Evolutionary conservation across 192 early-diverging fungal genomes (phyloP).

Genomic region (Entomortierella chlamydospora): DNA sequence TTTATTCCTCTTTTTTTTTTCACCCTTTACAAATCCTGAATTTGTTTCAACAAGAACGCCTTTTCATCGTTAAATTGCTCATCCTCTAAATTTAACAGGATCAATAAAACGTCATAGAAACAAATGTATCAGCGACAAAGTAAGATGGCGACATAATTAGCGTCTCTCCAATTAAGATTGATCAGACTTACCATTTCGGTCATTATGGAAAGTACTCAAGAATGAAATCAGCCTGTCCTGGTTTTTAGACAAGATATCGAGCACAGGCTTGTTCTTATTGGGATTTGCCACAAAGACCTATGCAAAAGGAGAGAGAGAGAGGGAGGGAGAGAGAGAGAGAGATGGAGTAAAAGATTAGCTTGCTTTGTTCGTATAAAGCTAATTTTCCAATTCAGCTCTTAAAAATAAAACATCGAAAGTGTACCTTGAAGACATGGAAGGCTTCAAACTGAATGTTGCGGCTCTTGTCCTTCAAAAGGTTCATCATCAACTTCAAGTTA

Average conservation of each 20-base stretch:
- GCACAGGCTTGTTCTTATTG: slow-evolving; percentile 92
- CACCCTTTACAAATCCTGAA: slow-evolving; percentile 56
- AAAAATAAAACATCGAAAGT: too few species aligned
- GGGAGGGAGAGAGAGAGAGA: too few species aligned
- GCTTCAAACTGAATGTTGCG: slow-evolving; percentile 99
- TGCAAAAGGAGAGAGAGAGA: too few species aligned
- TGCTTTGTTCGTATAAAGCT: too few species aligned
- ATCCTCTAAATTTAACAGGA: too few species aligned
- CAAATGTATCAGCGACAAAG: too few species aligned
- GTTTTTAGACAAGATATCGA: slow-evolving; percentile 93
- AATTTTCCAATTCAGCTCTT: too few species aligned
- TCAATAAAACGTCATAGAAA: too few species aligned
- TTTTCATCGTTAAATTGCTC: slow-evolving; percentile 99
- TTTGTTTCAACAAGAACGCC: slow-evolving; percentile 93
- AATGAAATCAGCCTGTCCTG: slow-evolving; percentile 90
- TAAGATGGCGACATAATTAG: too few species aligned
- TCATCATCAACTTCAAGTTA: slow-evolving; percentile 99
- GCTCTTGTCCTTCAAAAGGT: slow-evolving; percentile 91
- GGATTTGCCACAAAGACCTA: slow-evolving; percentile 99
- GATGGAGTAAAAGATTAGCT: too few species aligned
- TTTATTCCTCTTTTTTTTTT: too few species aligned
- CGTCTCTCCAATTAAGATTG: too few species aligned
- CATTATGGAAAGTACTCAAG: slow-evolving; percentile 93
- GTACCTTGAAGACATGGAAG: slow-evolving; percentile 99
- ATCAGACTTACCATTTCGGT: slow-evolving; percentile 84